Percentiles rank a stretch among this genome's conserved stretches.
phyloP scores from a whole-genome alignment of 2,329 filamentous ascomycete species.

The Zasmidium citrigriseum region DNA sequence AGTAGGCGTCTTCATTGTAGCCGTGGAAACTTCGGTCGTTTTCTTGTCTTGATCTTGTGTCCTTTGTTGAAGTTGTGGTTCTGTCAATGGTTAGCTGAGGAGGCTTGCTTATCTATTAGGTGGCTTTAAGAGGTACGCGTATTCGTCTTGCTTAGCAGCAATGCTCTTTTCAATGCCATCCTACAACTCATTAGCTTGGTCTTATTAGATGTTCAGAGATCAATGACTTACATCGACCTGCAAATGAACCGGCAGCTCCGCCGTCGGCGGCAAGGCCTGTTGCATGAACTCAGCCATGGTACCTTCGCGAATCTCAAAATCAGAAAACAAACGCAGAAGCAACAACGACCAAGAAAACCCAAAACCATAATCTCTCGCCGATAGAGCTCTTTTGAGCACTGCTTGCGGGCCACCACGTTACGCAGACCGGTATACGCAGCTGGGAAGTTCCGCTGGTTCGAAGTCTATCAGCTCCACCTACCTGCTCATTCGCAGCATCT shows the following conservation, averaged over 20 bases:
- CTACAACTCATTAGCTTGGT: not conserved
- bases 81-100: not conserved
- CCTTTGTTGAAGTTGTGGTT: not conserved
- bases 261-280: not conserved
- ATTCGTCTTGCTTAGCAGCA: not conserved
- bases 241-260: not conserved
- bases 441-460: not conserved
- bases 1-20: not conserved
- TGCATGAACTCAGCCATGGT: not conserved
- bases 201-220: too few relatives aligned
- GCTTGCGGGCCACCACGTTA: too few relatives aligned
- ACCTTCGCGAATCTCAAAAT: too few relatives aligned
- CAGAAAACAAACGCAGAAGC: too few relatives aligned
- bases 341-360: too few relatives aligned
- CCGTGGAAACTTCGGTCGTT: conserved; percentile 1
- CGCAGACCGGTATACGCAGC: not conserved
- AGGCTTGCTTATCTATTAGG: not conserved
- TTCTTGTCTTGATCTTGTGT: not conserved
- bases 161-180: not conserved
- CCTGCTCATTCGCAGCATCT: too few relatives aligned
- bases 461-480: too few relatives aligned
- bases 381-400: too few relatives aligned
- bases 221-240: not conserved
- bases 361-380: too few relatives aligned
- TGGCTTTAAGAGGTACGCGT: not conserved